phyloP scores from a whole-genome alignment of 2,329 filamentous ascomycete species.

The Sclerotinia spermophila region DNA sequence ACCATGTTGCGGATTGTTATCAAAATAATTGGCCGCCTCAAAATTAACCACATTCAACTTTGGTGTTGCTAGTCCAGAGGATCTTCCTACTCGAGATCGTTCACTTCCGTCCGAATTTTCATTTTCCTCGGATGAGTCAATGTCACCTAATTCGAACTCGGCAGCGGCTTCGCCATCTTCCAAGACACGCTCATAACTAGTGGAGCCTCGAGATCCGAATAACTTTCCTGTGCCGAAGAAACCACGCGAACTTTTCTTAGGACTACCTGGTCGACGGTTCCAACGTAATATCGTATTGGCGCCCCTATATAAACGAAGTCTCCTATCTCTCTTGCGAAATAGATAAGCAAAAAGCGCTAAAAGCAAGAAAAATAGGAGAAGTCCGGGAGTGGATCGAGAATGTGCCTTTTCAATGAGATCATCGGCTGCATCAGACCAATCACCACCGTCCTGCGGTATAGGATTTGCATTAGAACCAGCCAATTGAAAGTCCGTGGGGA shows the following conservation, averaged over 20 bases:
- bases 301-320: slow-evolving; percentile 57
- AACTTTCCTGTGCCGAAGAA: slow-evolving; percentile 58
- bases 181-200: slow-evolving; percentile 76
- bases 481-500: slow-evolving; percentile 77
- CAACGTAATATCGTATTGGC: slow-evolving; percentile 45
- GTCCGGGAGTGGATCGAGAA: slow-evolving; percentile 65
- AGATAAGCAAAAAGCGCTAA: slow-evolving; percentile 66
- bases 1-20: slow-evolving; percentile 24
- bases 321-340: slow-evolving; percentile 74
- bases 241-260: slow-evolving; percentile 45
- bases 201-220: slow-evolving; percentile 53
- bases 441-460: slow-evolving; percentile 46
- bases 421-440: slow-evolving; percentile 51
- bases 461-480: slow-evolving; percentile 56
- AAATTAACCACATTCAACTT: slow-evolving; percentile 53
- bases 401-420: slow-evolving; percentile 64
- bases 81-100: slow-evolving; percentile 52
- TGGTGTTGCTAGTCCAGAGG: slow-evolving; percentile 66
- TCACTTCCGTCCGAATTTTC: slow-evolving; percentile 61
- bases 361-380: slow-evolving; percentile 75
- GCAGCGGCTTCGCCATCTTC: slow-evolving; percentile 69
- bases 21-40: slow-evolving; percentile 40
- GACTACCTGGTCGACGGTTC: slow-evolving; percentile 45
- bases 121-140: slow-evolving; percentile 58
- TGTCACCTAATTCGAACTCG: slow-evolving; percentile 74